Evolutionary conservation across 345 rosid genomes (phyloP).

Genomic region (Camelina sativa): DNA sequence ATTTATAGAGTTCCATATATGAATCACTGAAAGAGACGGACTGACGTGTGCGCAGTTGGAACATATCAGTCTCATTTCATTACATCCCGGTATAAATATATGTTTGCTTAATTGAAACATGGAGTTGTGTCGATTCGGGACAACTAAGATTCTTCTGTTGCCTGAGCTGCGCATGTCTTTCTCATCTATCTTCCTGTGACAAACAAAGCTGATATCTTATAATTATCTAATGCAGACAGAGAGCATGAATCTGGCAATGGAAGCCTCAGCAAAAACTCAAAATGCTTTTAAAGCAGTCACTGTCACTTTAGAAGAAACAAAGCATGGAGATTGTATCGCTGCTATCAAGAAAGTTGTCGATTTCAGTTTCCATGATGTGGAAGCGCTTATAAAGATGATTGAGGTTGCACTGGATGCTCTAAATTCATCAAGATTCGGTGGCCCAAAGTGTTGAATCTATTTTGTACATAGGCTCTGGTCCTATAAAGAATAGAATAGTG

Average conservation of each 20-base stretch:
- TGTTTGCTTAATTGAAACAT: constrained; percentile 21
- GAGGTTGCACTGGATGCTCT: constrained; percentile 64
- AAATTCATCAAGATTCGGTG: constrained; percentile 40
- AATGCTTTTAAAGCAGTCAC: constrained; percentile 55
- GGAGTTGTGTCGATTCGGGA: constrained; percentile 13
- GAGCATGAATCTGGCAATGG: constrained; percentile 66
- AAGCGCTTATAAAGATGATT: constrained; percentile 60
- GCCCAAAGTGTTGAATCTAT: constrained; percentile 52
- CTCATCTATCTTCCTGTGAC: constrained; percentile 16
- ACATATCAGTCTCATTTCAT: constrained; percentile 18
- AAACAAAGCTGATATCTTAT: constrained; percentile 37
- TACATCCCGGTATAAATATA: constrained; percentile 10
- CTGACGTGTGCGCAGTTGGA: constrained; percentile 11
- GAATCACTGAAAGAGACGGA: constrained; percentile 1
- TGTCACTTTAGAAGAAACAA: constrained; percentile 48
- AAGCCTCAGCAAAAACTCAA: constrained; percentile 73
- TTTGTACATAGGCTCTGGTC: constrained; percentile 47
- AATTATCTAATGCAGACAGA: constrained; percentile 62
- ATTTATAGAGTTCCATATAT: constrained; percentile 7
- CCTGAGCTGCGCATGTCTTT: constrained; percentile 1
- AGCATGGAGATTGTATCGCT: constrained; percentile 49
- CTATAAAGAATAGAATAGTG: constrained; percentile 39
- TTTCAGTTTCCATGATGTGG: constrained; percentile 80
- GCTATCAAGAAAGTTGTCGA: constrained; percentile 64
- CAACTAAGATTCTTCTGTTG: constrained; percentile 14